These are phyloP conservation scores for Acanthamoeba sp. DNA, from an alignment of 208 protist species.

Conservation along the genomic window DNA sequence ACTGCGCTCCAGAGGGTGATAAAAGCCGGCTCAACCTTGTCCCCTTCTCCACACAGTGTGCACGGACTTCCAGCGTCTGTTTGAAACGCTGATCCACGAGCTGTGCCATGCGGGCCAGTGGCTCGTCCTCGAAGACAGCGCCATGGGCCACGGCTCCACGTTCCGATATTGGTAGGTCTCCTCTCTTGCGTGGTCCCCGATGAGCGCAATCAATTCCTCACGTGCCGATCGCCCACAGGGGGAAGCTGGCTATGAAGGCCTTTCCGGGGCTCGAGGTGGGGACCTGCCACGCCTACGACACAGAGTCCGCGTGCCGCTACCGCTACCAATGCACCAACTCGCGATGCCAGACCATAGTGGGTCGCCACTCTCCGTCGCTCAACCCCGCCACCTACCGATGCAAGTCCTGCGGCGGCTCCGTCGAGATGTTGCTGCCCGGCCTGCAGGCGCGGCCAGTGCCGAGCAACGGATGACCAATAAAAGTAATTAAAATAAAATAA, in stretches of 20 bases:
- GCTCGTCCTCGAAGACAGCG: not conserved
- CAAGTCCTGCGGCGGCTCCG: not conserved
- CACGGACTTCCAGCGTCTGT: not conserved
- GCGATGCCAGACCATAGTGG: not conserved
- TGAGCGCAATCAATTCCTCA: no score
- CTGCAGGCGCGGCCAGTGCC: no score
- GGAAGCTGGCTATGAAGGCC: not conserved
- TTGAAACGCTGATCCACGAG: not conserved
- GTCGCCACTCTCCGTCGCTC: not conserved
- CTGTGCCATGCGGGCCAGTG: not conserved
- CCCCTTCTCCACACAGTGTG: not conserved
- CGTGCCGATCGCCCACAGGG: no score
- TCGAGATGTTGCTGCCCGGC: not conserved
- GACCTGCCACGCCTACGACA: not conserved
- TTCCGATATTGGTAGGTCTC: not conserved
- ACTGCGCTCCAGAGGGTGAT: no score
- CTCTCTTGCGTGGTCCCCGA: no score
- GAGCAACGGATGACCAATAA: no score
- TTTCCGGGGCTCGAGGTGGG: not conserved
- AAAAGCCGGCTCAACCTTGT: no score
- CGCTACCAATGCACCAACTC: not conserved
- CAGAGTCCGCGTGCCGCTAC: not conserved
- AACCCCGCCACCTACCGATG: not conserved
- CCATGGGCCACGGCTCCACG: not conserved
- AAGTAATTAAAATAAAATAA: no score